Percentiles rank a stretch among this genome's conserved stretches.
Conservation (phyloP, 352 stramenopile genomes). For the Globisporangium megalacanthum region DNA sequence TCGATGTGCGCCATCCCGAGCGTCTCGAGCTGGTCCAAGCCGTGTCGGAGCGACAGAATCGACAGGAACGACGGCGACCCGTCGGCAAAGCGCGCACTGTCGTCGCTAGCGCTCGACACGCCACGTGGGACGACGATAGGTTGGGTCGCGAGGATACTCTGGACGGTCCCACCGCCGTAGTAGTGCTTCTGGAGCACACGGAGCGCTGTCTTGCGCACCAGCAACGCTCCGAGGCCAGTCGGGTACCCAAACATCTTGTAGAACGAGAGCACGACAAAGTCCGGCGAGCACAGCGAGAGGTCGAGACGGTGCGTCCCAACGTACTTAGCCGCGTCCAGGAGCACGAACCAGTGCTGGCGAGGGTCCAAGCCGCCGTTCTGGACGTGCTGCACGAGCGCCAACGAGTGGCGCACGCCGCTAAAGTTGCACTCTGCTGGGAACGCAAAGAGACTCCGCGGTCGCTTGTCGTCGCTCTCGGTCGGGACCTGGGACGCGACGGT, state of each 20-base stretch:
- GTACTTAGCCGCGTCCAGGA: conserved; percentile 72
- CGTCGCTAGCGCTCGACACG: conserved; percentile 8
- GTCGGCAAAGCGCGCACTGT: conserved; percentile 39
- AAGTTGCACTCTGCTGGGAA: conserved; percentile 81
- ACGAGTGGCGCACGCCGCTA: conserved; percentile 43
- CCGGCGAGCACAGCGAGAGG: conserved; percentile 32
- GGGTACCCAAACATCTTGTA: conserved; percentile 84
- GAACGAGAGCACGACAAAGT: conserved; percentile 77
- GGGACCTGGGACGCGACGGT: background rate
- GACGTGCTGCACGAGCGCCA: conserved; percentile 37
- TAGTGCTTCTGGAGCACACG: conserved; percentile 44
- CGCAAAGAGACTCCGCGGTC: conserved; percentile 41
- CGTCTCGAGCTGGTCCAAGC: conserved; percentile 35
- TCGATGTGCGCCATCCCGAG: conserved; percentile 44
- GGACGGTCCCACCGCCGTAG: conserved; percentile 59
- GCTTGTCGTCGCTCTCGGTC: conserved; percentile 2
- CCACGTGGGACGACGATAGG: conserved; percentile 33
- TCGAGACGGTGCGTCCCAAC: conserved; percentile 50
- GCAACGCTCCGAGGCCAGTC: conserved; percentile 54
- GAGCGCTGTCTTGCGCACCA: conserved; percentile 37
- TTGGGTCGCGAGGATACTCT: conserved; percentile 46
- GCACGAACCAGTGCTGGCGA: conserved; percentile 38
- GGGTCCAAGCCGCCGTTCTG: conserved; percentile 13
- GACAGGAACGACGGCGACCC: conserved; percentile 65
- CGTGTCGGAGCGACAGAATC: conserved; percentile 52